Conservation (phyloP, 192 early-diverging fungal genomes). For the Backusella liffmaniae region DNA sequence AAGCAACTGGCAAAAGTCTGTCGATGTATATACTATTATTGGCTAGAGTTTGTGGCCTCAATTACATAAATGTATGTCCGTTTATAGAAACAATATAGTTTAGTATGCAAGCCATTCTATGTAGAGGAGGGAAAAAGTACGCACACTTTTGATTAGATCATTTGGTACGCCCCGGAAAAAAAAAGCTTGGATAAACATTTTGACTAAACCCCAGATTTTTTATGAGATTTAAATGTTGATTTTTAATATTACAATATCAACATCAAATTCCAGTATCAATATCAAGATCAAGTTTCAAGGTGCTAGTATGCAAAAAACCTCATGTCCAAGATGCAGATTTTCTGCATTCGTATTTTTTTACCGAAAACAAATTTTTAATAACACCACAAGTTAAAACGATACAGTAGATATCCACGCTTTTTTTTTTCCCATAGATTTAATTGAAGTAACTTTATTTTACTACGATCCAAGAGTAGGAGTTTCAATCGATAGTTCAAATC, state of each 20-base stretch:
- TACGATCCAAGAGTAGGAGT: not conserved
- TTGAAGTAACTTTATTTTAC: constrained; percentile 3
- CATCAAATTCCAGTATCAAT: no score
- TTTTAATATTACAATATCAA: not conserved
- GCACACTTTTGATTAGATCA: not conserved
- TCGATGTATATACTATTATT: not conserved
- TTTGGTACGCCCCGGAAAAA: not conserved
- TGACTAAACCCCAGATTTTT: not conserved
- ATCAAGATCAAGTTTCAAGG: no score
- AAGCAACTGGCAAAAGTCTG: not conserved
- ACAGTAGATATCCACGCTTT: not conserved
- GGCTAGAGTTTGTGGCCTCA: not conserved
- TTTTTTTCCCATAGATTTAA: constrained; percentile 3
- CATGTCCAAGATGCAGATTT: not conserved
- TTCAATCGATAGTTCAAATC: not conserved
- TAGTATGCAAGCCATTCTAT: not conserved
- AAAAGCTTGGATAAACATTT: not conserved
- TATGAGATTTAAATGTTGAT: not conserved
- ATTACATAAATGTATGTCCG: constrained; percentile 1
- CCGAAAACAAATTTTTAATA: no score
- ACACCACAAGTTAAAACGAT: not conserved
- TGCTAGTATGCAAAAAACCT: not conserved
- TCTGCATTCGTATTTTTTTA: not conserved
- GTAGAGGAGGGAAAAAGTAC: not conserved
- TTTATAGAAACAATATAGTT: not conserved